phyloP scores from a whole-genome alignment of 2,329 filamentous ascomycete species.

The Penicillium sp. region DNA sequence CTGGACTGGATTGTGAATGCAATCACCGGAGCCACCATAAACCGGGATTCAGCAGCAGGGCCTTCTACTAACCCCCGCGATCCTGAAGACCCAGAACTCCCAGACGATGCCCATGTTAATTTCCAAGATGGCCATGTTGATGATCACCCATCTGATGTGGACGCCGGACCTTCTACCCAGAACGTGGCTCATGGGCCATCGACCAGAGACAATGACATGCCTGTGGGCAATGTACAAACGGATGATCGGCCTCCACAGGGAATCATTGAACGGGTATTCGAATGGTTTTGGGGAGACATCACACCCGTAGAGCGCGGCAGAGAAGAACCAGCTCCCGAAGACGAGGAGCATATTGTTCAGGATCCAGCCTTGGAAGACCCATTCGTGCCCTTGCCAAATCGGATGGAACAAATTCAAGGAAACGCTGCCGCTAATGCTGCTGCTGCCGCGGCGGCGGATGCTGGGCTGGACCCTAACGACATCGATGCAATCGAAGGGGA shows the following conservation, averaged over 20 bases:
- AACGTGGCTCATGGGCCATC: neutral
- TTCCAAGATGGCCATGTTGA: neutral
- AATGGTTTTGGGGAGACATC: conserved; percentile 50
- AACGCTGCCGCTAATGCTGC: conserved; percentile 10
- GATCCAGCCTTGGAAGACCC: conserved; percentile 60
- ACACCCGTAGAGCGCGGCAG: conserved; percentile 20
- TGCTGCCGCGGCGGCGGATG: conserved; percentile 44
- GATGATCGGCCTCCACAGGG: conserved; percentile 18
- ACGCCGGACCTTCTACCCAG: neutral
- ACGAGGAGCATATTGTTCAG: conserved; percentile 61
- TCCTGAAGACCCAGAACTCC: neutral
- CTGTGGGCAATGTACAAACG: conserved; percentile 4
- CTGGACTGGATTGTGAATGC: conserved; percentile 60
- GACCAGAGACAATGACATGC: neutral
- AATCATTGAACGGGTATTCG: conserved; percentile 29
- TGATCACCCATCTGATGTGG: neutral
- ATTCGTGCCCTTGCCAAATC: conserved; percentile 54
- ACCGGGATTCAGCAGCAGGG: neutral
- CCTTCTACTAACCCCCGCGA: conserved; percentile 1
- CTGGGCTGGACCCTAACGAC: conserved; percentile 64
- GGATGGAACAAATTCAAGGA: conserved; percentile 7
- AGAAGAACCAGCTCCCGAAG: conserved; percentile 45
- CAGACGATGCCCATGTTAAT: neutral
- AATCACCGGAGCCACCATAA: conserved; percentile 40
- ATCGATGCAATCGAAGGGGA: conserved; percentile 64